Evolutionary conservation across 441 rosid species (phyloP).

Genomic region (Pelargonium fulgidum): DNA sequence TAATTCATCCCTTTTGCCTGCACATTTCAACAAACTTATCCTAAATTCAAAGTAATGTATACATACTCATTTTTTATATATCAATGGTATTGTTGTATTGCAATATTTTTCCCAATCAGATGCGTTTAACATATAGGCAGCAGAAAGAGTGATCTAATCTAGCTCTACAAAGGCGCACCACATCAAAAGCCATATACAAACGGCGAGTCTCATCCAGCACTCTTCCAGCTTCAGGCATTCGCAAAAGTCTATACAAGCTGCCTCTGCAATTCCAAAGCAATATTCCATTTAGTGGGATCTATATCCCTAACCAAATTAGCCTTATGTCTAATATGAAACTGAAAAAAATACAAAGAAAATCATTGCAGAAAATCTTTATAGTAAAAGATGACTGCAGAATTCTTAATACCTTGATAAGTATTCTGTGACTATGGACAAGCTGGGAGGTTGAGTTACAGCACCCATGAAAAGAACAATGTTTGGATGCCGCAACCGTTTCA

Average conservation of each 20-base stretch:
- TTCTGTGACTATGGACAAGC: conserved; percentile 95
- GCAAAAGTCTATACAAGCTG: conserved; percentile 92
- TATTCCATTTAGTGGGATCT: conserved; percentile 7
- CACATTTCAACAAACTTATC: conserved; percentile 13
- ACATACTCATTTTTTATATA: neutral
- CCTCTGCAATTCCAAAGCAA: conserved; percentile 56
- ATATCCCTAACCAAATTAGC: neutral
- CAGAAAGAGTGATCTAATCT: neutral
- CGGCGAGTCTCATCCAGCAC: conserved; percentile 83
- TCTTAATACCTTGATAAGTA: conserved; percentile 74
- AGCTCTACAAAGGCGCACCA: conserved; percentile 46
- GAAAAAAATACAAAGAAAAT: neutral
- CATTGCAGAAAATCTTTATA: neutral
- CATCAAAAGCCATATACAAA: conserved; percentile 93
- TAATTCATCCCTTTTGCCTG: conserved; percentile 99
- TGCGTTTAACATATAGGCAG: neutral
- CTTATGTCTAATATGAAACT: neutral
- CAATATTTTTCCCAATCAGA: neutral
- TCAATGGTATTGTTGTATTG: neutral
- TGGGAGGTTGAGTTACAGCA: conserved; percentile 93
- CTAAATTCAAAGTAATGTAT: neutral
- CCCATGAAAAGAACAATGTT: conserved; percentile 99
- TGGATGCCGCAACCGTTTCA: conserved; percentile 98
- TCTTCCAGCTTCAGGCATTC: conserved; percentile 73
- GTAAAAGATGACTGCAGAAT: neutral